phyloP scores from a whole-genome alignment of 2,329 filamentous ascomycete genomes.

The Pestalotiopsis sp. region DNA sequence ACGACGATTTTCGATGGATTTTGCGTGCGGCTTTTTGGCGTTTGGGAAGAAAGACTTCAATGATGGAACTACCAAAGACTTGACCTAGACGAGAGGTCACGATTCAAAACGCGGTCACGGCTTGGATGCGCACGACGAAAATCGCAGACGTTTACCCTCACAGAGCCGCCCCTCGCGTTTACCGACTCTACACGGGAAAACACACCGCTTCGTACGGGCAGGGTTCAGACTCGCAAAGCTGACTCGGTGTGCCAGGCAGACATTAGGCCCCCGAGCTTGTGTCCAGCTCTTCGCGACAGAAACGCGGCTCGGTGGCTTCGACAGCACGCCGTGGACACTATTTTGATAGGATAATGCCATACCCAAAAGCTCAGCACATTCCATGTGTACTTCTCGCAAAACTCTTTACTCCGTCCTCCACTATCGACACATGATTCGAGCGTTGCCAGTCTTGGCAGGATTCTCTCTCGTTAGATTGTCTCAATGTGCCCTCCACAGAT shows the following conservation, averaged over 20 bases:
- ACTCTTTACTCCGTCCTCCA: background rate
- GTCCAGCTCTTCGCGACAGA: background rate
- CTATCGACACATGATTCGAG: background rate
- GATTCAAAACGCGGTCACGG: background rate
- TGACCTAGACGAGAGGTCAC: slow-evolving; percentile 15
- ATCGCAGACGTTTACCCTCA: background rate
- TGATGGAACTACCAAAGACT: slow-evolving; percentile 24
- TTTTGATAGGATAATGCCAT: background rate
- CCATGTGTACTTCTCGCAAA: background rate
- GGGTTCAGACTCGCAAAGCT: background rate
- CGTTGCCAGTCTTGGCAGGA: background rate
- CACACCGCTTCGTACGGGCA: background rate
- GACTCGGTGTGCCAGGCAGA: background rate
- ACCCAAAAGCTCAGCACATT: background rate
- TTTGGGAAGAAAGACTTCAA: slow-evolving; percentile 24
- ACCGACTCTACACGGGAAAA: background rate
- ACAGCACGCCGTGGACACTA: background rate
- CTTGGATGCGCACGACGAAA: background rate
- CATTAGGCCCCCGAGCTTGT: background rate
- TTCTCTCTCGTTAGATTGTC: too few species aligned
- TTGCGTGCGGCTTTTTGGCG: slow-evolving; percentile 20
- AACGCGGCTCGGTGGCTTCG: background rate
- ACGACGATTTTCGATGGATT: slow-evolving; percentile 10
- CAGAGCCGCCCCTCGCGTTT: background rate
- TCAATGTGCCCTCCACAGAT: too few species aligned